phyloP scores from a whole-genome alignment of 805 yeast species.

The baker's yeast (Saccharomyces cerevisiae) region DNA sequence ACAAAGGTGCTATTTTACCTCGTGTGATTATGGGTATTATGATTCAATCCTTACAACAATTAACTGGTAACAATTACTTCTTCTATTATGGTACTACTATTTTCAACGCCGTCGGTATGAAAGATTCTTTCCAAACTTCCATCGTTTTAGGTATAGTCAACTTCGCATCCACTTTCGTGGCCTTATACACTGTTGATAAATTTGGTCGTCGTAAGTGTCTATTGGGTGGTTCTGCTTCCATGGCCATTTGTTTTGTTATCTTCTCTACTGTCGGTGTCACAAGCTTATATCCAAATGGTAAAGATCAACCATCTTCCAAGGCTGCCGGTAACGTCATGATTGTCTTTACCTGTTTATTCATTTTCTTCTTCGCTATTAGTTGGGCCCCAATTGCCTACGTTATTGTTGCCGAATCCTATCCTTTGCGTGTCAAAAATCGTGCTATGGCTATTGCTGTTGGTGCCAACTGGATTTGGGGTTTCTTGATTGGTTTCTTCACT shows the following conservation, averaged over 20 bases:
- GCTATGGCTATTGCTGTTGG: slow-evolving; percentile 54
- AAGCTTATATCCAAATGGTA: slow-evolving; percentile 35
- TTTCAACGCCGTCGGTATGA: slow-evolving; percentile 53
- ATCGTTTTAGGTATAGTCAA: slow-evolving; percentile 54
- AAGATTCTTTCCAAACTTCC: slow-evolving; percentile 52
- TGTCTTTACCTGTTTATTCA: slow-evolving; percentile 59
- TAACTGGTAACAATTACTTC: slow-evolving; percentile 60
- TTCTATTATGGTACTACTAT: slow-evolving; percentile 61
- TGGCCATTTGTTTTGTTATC: slow-evolving; percentile 38
- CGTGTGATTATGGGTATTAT: slow-evolving; percentile 44
- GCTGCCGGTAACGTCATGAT: slow-evolving; percentile 66
- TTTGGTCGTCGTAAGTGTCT: slow-evolving; percentile 46
- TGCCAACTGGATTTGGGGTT: slow-evolving; percentile 60
- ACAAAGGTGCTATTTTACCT: slow-evolving; percentile 52
- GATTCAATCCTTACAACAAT: slow-evolving; percentile 58
- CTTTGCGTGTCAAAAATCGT: slow-evolving; percentile 57
- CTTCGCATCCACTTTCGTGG: slow-evolving; percentile 49
- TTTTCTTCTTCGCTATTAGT: slow-evolving; percentile 65
- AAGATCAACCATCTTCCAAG: slow-evolving; percentile 36
- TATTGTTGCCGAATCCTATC: slow-evolving; percentile 61
- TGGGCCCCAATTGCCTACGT: slow-evolving; percentile 70
- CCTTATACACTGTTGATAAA: slow-evolving; percentile 44
- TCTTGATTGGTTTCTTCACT: slow-evolving; percentile 59
- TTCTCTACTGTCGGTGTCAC: slow-evolving; percentile 60
- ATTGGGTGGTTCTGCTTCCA: slow-evolving; percentile 42